These are phyloP conservation scores for Sugiyamaella valdiviana DNA, from an alignment of 805 yeast genomes.

Conservation along the genomic window DNA sequence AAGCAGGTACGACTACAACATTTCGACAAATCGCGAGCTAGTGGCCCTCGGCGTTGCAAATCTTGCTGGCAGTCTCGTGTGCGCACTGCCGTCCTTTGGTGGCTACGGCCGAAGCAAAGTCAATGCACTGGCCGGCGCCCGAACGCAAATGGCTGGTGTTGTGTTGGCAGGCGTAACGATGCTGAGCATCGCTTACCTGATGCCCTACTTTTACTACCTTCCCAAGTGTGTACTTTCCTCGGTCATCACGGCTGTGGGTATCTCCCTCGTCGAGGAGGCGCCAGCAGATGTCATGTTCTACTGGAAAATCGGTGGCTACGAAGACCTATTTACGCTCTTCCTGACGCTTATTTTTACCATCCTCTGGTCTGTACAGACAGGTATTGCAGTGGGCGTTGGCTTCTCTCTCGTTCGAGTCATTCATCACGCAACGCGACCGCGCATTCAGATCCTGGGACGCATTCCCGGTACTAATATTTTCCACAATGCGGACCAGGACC, in stretches of 20 bases:
- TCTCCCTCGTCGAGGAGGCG: conserved; percentile 72
- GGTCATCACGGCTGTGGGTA: conserved; percentile 71
- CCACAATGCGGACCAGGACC: conserved; percentile 63
- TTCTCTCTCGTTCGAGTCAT: conserved; percentile 76
- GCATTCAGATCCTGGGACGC: conserved; percentile 78
- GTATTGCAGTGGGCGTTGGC: conserved; percentile 80
- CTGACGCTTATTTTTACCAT: conserved; percentile 61
- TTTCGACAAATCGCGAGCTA: conserved; percentile 82
- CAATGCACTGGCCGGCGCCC: conserved; percentile 82
- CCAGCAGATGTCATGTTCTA: conserved; percentile 75
- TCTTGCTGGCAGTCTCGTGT: conserved; percentile 47
- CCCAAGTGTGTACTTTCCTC: conserved; percentile 79
- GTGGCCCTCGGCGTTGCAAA: conserved; percentile 84
- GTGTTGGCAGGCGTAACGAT: conserved; percentile 74
- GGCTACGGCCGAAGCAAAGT: conserved; percentile 93
- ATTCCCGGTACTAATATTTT: conserved; percentile 55
- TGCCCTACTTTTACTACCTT: conserved; percentile 60
- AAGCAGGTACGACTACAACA: conserved; percentile 49
- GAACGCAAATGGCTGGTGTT: conserved; percentile 76
- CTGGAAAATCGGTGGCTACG: conserved; percentile 63
- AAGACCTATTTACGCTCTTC: conserved; percentile 63
- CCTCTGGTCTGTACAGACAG: conserved; percentile 77
- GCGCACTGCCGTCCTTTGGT: conserved; percentile 84
- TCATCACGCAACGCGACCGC: conserved; percentile 70
- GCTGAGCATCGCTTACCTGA: conserved; percentile 52